Evolutionary conservation across 805 yeast genomes (phyloP).

Genomic region (Kazachstania martiniae): DNA sequence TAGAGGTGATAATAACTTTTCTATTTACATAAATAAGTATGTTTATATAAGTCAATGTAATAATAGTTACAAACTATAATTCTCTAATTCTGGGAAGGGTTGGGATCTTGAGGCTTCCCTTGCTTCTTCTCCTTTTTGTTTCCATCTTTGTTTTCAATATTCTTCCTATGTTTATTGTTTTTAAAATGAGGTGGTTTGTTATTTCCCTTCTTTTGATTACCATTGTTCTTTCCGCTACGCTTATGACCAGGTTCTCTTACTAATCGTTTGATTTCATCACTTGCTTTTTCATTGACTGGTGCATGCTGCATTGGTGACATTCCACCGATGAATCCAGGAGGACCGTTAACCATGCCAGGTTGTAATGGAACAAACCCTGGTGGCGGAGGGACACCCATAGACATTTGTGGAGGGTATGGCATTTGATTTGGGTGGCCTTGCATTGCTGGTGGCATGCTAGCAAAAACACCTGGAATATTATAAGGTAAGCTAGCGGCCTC

Average conservation of each 20-base stretch:
- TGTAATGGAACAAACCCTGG: slow-evolving; percentile 6
- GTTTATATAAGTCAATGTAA: too few species aligned
- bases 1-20: neutral
- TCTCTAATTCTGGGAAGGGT: too few species aligned
- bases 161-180: too few species aligned
- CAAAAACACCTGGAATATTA: slow-evolving; percentile 15
- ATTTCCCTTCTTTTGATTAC: slow-evolving; percentile 1
- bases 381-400: slow-evolving; percentile 15
- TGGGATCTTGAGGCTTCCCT: too few species aligned
- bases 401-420: slow-evolving; percentile 6
- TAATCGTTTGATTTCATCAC: slow-evolving; percentile 5
- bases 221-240: neutral
- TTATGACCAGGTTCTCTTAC: slow-evolving; percentile 1
- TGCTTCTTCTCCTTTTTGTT: too few species aligned
- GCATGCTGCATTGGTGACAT: slow-evolving; percentile 1
- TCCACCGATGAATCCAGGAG: too few species aligned
- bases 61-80: too few species aligned
- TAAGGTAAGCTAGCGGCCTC: slow-evolving; percentile 21
- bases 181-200: too few species aligned
- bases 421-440: slow-evolving; percentile 5
- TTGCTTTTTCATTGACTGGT: slow-evolving; percentile 7
- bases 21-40: too few species aligned
- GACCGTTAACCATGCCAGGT: slow-evolving; percentile 3
- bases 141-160: too few species aligned
- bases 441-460: slow-evolving; percentile 5